Percentiles rank a stretch among this genome's conserved stretches.
phyloP scores from a whole-genome alignment of 2,329 filamentous ascomycete genomes.

The Metarhizium sp. region DNA sequence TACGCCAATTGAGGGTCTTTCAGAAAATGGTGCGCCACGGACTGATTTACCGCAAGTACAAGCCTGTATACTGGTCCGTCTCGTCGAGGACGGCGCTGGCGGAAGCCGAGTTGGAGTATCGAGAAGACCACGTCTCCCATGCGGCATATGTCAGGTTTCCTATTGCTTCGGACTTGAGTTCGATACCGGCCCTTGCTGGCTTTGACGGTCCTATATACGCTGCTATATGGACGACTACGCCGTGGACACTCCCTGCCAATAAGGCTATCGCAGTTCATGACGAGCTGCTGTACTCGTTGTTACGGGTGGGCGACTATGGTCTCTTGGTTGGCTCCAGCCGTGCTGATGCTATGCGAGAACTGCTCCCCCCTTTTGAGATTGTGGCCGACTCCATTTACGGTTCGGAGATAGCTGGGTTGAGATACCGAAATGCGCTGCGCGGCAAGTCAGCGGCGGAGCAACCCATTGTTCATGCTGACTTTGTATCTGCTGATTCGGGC shows the following conservation, averaged over 20 bases:
- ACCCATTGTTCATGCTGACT: constrained; percentile 72
- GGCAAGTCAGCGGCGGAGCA: constrained; percentile 47
- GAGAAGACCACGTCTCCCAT: constrained; percentile 61
- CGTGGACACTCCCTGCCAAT: constrained; percentile 94
- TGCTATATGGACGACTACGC: constrained; percentile 98
- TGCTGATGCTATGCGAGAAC: constrained; percentile 46
- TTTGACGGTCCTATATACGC: constrained; percentile 52
- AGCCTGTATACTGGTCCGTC: constrained; percentile 81
- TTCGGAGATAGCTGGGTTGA: constrained; percentile 51
- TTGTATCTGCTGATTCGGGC: constrained; percentile 84
- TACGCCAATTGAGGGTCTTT: constrained; percentile 66
- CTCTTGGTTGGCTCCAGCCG: constrained; percentile 66
- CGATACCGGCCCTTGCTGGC: constrained; percentile 23
- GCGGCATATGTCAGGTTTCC: constrained; percentile 77
- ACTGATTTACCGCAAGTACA: constrained; percentile 67
- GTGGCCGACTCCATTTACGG: constrained; percentile 52
- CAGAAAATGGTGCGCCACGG: constrained; percentile 63
- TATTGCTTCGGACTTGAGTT: constrained; percentile 35
- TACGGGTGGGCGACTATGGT: constrained; percentile 47
- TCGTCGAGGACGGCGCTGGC: constrained; percentile 71
- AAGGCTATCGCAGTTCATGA: constrained; percentile 74
- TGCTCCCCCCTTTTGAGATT: constrained; percentile 41
- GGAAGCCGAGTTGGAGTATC: constrained; percentile 78
- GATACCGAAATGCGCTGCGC: constrained; percentile 64
- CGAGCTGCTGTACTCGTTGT: constrained; percentile 63